Percentiles rank a stretch among this genome's conserved stretches.
phyloP scores from a whole-genome alignment of 2,329 filamentous ascomycete genomes.

The Sclerotinia subarctica region DNA sequence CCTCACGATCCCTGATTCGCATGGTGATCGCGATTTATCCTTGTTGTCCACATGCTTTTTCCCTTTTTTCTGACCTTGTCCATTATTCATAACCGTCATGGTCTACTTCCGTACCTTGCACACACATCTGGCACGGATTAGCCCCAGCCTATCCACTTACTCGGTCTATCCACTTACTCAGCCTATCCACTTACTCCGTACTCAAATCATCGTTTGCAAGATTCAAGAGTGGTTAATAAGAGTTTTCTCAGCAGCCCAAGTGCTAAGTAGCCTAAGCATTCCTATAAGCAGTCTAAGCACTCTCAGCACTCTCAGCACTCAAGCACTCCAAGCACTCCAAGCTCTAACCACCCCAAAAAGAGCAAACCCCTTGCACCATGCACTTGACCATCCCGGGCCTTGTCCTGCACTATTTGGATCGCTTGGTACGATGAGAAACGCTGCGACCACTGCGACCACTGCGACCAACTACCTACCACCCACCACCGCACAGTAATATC shows the following conservation, averaged over 20 bases:
- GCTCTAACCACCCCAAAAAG: background rate
- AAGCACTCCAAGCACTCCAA: too few relatives aligned
- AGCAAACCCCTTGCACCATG: constrained; percentile 5
- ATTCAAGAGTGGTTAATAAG: background rate
- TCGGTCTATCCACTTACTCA: background rate
- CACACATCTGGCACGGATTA: background rate
- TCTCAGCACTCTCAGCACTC: too few relatives aligned
- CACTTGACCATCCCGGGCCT: constrained; percentile 10
- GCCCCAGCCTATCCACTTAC: background rate
- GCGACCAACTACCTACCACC: too few relatives aligned
- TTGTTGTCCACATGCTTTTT: constrained; percentile 19
- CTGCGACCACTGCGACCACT: background rate
- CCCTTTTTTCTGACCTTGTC: background rate
- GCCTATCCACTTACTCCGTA: background rate
- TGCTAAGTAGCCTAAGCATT: background rate
- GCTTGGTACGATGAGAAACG: constrained; percentile 5
- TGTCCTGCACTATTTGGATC: constrained; percentile 10
- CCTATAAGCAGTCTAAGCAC: too few relatives aligned
- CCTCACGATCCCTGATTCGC: constrained; percentile 12
- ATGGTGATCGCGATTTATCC: constrained; percentile 20
- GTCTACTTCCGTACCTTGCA: constrained; percentile 4
- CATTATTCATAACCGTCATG: background rate
- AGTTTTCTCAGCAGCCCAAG: background rate
- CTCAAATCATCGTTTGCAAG: background rate
- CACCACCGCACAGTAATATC: background rate